Evolutionary conservation across 371 early-diverging fungal genomes (phyloP), one percentile per base, ranked within the genome.

Genomic region (Mucor velutinosus): DNA sequence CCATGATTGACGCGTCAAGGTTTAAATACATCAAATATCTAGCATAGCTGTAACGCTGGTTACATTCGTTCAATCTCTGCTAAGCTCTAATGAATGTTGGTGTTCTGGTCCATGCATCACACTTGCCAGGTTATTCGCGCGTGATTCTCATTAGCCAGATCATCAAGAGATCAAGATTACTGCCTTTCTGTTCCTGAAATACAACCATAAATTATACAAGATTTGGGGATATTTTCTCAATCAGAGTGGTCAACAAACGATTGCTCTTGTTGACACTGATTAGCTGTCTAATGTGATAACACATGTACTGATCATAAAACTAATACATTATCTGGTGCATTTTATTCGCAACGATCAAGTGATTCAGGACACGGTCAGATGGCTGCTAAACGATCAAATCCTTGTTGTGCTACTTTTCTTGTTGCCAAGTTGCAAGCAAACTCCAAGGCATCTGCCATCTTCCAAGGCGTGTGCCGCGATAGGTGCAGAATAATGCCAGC

Each of bases 351-450:
- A 25, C 14, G 14, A 53, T 53, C 53, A 53, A 53, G 53, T 53
- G 53, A 53, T 53, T 14, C 14, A 12, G 21, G 53, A 4, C 8
- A 27, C 27, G 53, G 10, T 21, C 23, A 53, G 3, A 15, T 53
- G 53, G 27, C 25, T 45, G 19, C 19, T 53, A 53, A 53, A 53
- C 14, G 15, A 47, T 65, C 65, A 69, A 89, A 89, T n/a, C 91
- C 91, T 57, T 70, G 67, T 56, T 88, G 87, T 1, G 81, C 76
- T 27, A 89, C 89, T 69, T 91, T 91, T 23, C 73, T 72, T n/a
- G 83, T 85, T 1, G 91, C 91, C 45, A 89, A 66, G 33, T 78
- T 66, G 39, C 87, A 87, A 21, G 85, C 86, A 65, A 80, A 84
- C 27, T 74, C 61, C 23, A 85, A 65, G 1, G 82, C 79, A 27